These are phyloP conservation scores for Volvariella volvacea DNA, from an alignment of 1,284 basidiomycete species.

Conservation along the genomic window DNA sequence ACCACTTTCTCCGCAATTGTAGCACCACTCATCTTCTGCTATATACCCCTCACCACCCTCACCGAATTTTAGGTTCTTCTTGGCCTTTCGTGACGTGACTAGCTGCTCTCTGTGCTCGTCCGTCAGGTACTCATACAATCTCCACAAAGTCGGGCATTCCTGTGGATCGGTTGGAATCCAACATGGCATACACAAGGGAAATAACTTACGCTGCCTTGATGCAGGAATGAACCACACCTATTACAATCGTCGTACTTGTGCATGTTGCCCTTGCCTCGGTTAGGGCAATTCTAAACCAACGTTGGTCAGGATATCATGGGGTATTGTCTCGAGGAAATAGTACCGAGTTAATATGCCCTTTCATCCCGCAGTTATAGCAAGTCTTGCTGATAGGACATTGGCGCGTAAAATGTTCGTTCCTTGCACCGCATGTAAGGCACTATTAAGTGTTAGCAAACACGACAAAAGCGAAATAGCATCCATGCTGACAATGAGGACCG, in stretches of 20 bases:
- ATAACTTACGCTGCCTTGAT: constrained; percentile 60
- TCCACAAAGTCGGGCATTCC: constrained; percentile 87
- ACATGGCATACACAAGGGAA: background rate
- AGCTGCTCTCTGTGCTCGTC: constrained; percentile 45
- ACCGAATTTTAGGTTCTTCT: constrained; percentile 44
- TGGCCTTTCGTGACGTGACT: constrained; percentile 43
- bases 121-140: constrained; percentile 75
- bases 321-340: constrained; percentile 13
- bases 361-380: constrained; percentile 83
- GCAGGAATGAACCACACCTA: constrained; percentile 66
- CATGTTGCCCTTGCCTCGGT: constrained; percentile 16
- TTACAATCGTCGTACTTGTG: constrained; percentile 52
- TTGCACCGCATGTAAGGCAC: constrained; percentile 85
- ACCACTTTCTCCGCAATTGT: constrained; percentile 76
- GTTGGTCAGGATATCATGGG: constrained; percentile 5
- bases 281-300: constrained; percentile 62
- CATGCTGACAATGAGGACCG: constrained; percentile 56
- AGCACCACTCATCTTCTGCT: constrained; percentile 74
- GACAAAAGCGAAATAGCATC: constrained; percentile 3
- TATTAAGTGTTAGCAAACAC: constrained; percentile 22
- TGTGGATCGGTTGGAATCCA: constrained; percentile 22
- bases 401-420: constrained; percentile 78
- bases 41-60: constrained; percentile 75
- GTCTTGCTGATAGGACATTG: constrained; percentile 82
- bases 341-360: constrained; percentile 77